Conservation (phyloP, 2,329 filamentous ascomycete genomes). For the Cytospora mali region DNA sequence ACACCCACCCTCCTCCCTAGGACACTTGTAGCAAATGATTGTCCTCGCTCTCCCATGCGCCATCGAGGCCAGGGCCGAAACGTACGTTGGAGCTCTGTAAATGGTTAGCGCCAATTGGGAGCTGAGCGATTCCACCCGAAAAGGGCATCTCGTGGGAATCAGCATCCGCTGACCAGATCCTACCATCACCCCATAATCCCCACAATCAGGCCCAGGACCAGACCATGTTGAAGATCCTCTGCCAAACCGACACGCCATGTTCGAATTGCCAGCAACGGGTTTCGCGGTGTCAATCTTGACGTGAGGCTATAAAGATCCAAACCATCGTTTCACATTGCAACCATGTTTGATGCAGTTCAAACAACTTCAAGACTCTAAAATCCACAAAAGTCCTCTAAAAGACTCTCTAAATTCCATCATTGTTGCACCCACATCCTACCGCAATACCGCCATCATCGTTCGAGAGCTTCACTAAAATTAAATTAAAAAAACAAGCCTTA, state of each 20-base stretch:
- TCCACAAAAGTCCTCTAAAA: neutral
- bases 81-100: constrained; percentile 18
- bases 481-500: too few species aligned
- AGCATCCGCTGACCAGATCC: constrained; percentile 22
- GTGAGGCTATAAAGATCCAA: constrained; percentile 15
- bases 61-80: constrained; percentile 2
- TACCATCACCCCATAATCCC: constrained; percentile 24
- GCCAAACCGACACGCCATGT: constrained; percentile 16
- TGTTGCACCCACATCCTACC: too few species aligned
- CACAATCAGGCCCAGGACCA: constrained; percentile 21
- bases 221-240: constrained; percentile 11
- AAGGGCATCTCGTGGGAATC: constrained; percentile 10
- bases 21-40: constrained; percentile 14
- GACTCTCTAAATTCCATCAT: too few species aligned
- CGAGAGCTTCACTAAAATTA: too few species aligned
- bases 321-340: neutral
- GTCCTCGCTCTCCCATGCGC: constrained; percentile 2
- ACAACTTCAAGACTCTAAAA: neutral
- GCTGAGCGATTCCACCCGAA: constrained; percentile 6
- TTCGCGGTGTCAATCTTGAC: neutral
- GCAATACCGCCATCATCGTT: neutral
- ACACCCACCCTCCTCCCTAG: constrained; percentile 1
- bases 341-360: neutral
- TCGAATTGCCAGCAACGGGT: neutral
- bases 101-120: constrained; percentile 14